phyloP scores from a whole-genome alignment of 1,139 yeast genomes.

The Zygoascus hellenicus region DNA sequence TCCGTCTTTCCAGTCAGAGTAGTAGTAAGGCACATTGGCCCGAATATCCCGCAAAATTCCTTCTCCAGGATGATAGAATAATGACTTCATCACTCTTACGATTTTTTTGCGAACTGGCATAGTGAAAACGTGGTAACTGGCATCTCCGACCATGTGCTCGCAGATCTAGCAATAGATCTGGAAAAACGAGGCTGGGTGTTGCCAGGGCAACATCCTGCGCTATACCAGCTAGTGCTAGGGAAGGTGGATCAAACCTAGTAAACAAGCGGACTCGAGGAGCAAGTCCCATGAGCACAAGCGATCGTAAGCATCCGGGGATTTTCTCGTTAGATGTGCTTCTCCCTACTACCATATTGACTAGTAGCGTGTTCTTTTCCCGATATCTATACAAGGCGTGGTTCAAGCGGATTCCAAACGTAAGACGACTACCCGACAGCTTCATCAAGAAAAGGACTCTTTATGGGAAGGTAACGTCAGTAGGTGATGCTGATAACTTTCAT shows the following conservation, averaged over 20 bases:
- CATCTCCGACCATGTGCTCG: no score
- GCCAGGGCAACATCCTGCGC: no score
- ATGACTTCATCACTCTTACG: no score
- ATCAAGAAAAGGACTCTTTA: slow-evolving; percentile 45
- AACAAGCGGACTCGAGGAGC: no score
- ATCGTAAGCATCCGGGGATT: slow-evolving; percentile 6
- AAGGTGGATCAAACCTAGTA: no score
- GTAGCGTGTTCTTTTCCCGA: slow-evolving; percentile 25
- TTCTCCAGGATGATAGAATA: slow-evolving; percentile 39
- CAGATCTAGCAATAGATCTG: no score
- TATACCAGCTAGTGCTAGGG: no score
- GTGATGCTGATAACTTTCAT: slow-evolving; percentile 95
- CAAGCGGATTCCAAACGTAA: slow-evolving; percentile 31
- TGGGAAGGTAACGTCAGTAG: slow-evolving; percentile 86
- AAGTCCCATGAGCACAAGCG: background rate
- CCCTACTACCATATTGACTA: slow-evolving; percentile 24
- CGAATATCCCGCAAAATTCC: slow-evolving; percentile 56
- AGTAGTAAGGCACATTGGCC: slow-evolving; percentile 58
- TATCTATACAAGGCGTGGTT: slow-evolving; percentile 28
- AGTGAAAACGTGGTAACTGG: no score
- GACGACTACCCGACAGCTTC: slow-evolving; percentile 27
- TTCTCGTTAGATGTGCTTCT: slow-evolving; percentile 20
- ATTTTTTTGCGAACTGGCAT: no score
- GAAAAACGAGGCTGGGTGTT: no score
- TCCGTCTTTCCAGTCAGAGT: slow-evolving; percentile 77